Base-by-base conservation (phyloP, 192 early-diverging fungal genomes). In the Backusella morwellensis region DNA sequence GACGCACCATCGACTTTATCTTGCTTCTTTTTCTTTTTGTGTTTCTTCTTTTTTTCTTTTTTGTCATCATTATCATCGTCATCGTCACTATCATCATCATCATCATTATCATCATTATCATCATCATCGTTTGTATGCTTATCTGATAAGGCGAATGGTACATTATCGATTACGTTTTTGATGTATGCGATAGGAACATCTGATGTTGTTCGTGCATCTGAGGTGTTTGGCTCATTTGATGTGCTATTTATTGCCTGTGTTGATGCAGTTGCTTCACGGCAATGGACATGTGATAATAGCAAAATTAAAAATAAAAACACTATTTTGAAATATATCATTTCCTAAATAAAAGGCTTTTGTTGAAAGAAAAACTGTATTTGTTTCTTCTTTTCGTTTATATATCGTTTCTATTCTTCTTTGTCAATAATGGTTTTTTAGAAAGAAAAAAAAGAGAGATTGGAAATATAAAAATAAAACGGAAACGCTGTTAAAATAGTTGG, bases 351-450 rank as follows among this genome's bases (percentile, higher is more conserved):
- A 29, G 12, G 11, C 23, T 29, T 56, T 12, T 63, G 56, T 63
- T 63, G 26, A 63, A 63, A 63, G 26, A 63, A 63, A 29, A 63
- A 63, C 56, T 29, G 26, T 26, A 26, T 29, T 63, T 9, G 23
- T 63, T 63, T 63, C 56, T 63, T 63, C 56, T 63, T 29, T 63
- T 63, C 56, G 21, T 29, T 63, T 63, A 63, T 63, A 40, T 12
- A 3, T 21, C 15, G 42, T 44, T 44, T 56, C 19, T 56, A n/a
- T 56, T 23, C 19, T 56, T 56, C 52, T 63, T 29, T 63, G 21
- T 29, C 23, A 63, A 63, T 63, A 63, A 12, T 63, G 12, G 14
- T 14, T 29, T 40, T 40, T 40, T 40, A 40, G 11, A 32, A 32
- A 32, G 32, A 32, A 32, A 32, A 63, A 29, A 59, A 29, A 63